Conservation (phyloP, 2,329 filamentous ascomycete genomes). For the Xylariomycetidae sp. region DNA sequence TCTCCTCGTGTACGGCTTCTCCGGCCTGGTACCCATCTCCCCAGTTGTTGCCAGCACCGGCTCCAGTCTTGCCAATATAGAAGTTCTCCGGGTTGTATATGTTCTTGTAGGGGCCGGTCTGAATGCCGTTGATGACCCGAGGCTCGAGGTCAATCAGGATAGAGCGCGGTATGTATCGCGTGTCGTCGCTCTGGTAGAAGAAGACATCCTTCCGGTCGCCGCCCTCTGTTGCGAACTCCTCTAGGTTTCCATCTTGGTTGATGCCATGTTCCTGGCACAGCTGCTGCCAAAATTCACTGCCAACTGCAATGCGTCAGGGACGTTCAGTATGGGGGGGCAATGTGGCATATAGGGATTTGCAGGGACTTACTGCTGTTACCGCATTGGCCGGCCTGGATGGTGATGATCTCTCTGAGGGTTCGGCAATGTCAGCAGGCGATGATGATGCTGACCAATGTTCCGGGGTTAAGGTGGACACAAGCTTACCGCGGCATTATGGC, state of each 20-base stretch:
- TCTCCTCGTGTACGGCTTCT: constrained; percentile 87
- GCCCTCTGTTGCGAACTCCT: constrained; percentile 96
- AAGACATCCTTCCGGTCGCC: constrained; percentile 98
- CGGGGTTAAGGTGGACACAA: too few relatives aligned
- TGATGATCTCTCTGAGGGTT: constrained; percentile 99
- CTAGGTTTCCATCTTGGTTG: constrained; percentile 92
- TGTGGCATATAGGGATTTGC: too few relatives aligned
- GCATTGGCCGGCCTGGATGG: constrained; percentile 97
- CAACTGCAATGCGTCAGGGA: constrained; percentile 58
- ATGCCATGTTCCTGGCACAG: constrained; percentile 97
- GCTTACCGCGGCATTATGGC: constrained; percentile 22
- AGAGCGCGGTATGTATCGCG: constrained; percentile 91
- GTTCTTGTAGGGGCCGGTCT: constrained; percentile 90
- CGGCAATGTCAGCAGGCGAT: too few relatives aligned
- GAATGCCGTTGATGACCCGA: constrained; percentile 86
- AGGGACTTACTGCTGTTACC: constrained; percentile 90
- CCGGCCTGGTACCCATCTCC: constrained; percentile 92
- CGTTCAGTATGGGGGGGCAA: too few relatives aligned
- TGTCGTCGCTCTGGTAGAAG: constrained; percentile 99
- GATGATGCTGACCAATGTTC: too few relatives aligned
- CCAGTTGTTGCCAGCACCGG: constrained; percentile 97
- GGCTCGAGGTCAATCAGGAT: constrained; percentile 95
- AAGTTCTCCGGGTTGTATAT: constrained; percentile 99
- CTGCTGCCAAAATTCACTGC: constrained; percentile 98
- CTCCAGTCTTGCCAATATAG: constrained; percentile 89